Conservation (phyloP, 495 filamentous ascomycete genomes). For the Trichoderma erinaceum region DNA sequence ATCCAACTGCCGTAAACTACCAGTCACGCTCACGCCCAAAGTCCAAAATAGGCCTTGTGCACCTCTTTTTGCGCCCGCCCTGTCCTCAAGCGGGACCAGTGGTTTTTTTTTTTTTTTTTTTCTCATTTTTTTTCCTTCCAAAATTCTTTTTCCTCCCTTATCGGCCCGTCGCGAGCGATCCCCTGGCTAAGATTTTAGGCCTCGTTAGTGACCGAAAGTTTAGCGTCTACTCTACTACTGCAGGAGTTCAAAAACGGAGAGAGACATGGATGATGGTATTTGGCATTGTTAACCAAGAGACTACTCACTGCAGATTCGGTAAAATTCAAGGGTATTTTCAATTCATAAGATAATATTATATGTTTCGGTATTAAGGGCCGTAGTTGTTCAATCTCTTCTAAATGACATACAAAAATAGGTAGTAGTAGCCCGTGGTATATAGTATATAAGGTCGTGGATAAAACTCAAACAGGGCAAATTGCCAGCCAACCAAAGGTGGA, state of each 20-base stretch:
- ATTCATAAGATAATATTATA: no score
- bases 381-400: no score
- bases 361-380: no score
- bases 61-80: background rate
- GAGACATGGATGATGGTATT: background rate
- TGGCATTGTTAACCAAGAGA: no score
- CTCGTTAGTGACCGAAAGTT: background rate
- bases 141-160: background rate
- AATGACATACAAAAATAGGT: no score
- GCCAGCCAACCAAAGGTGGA: background rate
- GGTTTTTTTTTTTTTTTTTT: background rate
- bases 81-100: background rate
- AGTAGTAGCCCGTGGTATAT: no score
- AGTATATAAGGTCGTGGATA: background rate
- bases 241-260: background rate
- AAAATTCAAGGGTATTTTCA: no score
- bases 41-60: no score
- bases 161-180: conserved; percentile 9
- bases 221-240: background rate
- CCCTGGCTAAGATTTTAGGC: background rate
- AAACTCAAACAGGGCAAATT: background rate
- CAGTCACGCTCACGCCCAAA: no score
- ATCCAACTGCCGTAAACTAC: no score
- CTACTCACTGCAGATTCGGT: no score
- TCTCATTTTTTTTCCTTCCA: background rate